Conservation (phyloP, 2,329 filamentous ascomycete genomes). For the Colletotrichum godetiae region DNA sequence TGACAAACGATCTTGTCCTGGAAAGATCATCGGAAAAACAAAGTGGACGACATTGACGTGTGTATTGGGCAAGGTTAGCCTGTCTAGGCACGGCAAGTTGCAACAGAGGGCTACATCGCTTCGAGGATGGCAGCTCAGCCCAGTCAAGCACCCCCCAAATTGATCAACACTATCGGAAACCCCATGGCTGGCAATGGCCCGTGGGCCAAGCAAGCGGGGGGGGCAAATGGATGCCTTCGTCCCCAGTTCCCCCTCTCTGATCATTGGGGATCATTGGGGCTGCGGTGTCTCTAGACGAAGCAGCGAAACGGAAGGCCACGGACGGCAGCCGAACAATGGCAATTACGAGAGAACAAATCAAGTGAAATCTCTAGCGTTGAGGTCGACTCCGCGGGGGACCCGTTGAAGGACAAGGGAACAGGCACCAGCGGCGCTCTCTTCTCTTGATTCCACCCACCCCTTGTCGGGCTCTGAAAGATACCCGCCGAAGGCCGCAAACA, state of each 20-base stretch:
- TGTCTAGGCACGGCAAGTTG: conserved; percentile 13
- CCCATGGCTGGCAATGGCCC: neutral
- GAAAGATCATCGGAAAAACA: conserved; percentile 16
- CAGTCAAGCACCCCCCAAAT: conserved; percentile 7
- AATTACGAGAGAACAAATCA: conserved; percentile 14
- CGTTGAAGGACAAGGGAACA: neutral
- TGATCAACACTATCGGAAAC: conserved; percentile 17
- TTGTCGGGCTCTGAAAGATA: neutral
- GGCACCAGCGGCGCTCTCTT: conserved; percentile 1
- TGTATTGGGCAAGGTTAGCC: conserved; percentile 13
- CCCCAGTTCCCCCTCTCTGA: conserved; percentile 4
- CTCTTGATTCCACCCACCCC: neutral
- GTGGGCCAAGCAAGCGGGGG: conserved; percentile 1
- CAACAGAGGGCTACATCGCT: conserved; percentile 34
- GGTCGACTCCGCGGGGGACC: conserved; percentile 12
- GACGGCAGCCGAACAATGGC: neutral
- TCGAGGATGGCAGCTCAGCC: conserved; percentile 32
- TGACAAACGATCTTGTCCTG: conserved; percentile 2
- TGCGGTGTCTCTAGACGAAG: conserved; percentile 1
- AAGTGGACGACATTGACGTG: conserved; percentile 17
- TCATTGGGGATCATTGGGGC: neutral
- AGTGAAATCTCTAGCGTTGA: neutral
- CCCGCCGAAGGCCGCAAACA: neutral
- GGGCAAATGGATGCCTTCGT: neutral
- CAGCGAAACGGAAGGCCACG: neutral